These are phyloP conservation scores for Haplographium delicatum DNA, from an alignment of 495 filamentous ascomycete species.

Conservation along the genomic window DNA sequence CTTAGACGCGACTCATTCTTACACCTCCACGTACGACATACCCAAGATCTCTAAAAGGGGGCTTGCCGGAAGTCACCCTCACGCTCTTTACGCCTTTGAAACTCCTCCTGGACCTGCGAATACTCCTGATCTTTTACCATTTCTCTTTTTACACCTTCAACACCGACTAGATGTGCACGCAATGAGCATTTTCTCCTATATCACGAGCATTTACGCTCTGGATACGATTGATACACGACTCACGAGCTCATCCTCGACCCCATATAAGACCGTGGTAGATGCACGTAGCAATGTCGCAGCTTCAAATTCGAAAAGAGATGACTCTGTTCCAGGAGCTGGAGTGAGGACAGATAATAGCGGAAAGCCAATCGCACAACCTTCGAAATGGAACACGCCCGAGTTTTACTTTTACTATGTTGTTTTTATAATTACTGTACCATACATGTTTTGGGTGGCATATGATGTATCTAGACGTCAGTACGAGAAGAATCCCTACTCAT, in stretches of 20 bases:
- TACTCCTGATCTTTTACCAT: background rate
- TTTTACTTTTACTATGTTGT: slow-evolving; percentile 79
- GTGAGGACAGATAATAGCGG: slow-evolving; percentile 39
- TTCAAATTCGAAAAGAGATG: slow-evolving; percentile 26
- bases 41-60: background rate
- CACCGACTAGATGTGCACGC: slow-evolving; percentile 13
- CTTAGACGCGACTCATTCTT: background rate
- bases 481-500: background rate
- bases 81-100: background rate
- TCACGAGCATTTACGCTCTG: slow-evolving; percentile 62
- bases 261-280: slow-evolving; percentile 48
- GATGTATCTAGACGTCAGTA: slow-evolving; percentile 79
- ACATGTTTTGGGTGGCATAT: slow-evolving; percentile 86
- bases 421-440: slow-evolving; percentile 61
- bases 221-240: slow-evolving; percentile 94
- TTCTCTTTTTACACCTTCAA: background rate
- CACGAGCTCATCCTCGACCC: slow-evolving; percentile 62
- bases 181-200: slow-evolving; percentile 25
- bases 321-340: slow-evolving; percentile 18
- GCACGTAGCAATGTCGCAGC: slow-evolving; percentile 29
- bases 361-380: slow-evolving; percentile 42
- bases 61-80: background rate
- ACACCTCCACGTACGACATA: background rate
- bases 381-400: slow-evolving; percentile 82
- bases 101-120: background rate